phyloP scores from a whole-genome alignment of 2,329 filamentous ascomycete genomes.

The Beauveria sp. region DNA sequence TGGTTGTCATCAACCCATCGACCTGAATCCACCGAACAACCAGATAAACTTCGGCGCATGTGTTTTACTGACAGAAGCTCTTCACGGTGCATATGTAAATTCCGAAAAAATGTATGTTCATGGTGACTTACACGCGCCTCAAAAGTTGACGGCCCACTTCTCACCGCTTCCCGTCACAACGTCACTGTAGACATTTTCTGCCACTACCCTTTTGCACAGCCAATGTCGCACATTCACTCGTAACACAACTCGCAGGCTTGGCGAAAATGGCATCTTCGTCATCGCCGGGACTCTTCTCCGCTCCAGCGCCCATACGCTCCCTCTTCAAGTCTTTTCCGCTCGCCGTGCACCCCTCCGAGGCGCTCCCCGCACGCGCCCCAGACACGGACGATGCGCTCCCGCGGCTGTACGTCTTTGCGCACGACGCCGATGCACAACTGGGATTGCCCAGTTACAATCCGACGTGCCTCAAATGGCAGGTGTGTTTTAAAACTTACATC shows the following conservation, averaged over 20 bases:
- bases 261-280: neutral
- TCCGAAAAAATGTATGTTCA: no score
- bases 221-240: neutral
- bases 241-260: neutral
- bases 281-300: slow-evolving; percentile 32
- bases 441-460: slow-evolving; percentile 80
- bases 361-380: slow-evolving; percentile 56
- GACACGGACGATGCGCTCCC: slow-evolving; percentile 24
- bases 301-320: slow-evolving; percentile 69
- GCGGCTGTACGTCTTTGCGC: slow-evolving; percentile 71
- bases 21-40: no score
- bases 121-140: neutral
- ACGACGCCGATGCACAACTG: slow-evolving; percentile 49
- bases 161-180: neutral
- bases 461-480: slow-evolving; percentile 94
- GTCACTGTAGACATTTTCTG: neutral
- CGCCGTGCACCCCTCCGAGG: slow-evolving; percentile 64
- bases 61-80: no score
- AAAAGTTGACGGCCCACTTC: neutral
- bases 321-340: slow-evolving; percentile 84
- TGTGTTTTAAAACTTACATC: slow-evolving; percentile 23
- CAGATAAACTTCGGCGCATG: no score
- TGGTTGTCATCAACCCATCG: no score
- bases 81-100: no score
- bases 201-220: neutral